Evolutionary conservation across 495 filamentous ascomycete genomes (phyloP).

Genomic region (Hyaloscypha finlandica): DNA sequence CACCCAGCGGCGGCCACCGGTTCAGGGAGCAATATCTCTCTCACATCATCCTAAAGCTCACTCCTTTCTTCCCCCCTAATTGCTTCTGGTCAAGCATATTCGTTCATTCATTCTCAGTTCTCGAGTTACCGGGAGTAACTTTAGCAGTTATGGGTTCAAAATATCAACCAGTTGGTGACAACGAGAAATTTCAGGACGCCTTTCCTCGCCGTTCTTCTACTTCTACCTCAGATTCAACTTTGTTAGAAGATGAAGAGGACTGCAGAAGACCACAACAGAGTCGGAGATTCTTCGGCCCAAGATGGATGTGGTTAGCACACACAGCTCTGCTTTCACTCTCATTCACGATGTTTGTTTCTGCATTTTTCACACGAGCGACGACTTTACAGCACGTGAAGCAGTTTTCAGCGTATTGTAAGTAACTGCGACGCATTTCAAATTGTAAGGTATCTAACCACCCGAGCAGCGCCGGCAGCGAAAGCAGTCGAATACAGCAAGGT

Average conservation of each 20-base stretch:
- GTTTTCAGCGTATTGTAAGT: slow-evolving; percentile 34
- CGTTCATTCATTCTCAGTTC: slow-evolving; percentile 34
- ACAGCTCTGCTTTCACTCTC: slow-evolving; percentile 45
- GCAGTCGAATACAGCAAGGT: slow-evolving; percentile 48
- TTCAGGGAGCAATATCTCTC: not conserved
- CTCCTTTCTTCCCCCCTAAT: slow-evolving; percentile 24
- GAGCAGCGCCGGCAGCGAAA: slow-evolving; percentile 43
- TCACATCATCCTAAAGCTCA: slow-evolving; percentile 14
- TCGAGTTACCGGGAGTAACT: slow-evolving; percentile 44
- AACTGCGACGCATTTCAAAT: not conserved
- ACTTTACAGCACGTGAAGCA: slow-evolving; percentile 32
- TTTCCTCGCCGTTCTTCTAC: slow-evolving; percentile 20
- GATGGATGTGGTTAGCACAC: slow-evolving; percentile 49
- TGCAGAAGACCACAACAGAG: slow-evolving; percentile 1
- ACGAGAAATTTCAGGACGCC: slow-evolving; percentile 28
- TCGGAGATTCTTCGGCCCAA: slow-evolving; percentile 20
- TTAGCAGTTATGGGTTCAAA: slow-evolving; percentile 31
- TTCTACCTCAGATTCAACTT: slow-evolving; percentile 20
- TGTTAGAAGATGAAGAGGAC: slow-evolving; percentile 41
- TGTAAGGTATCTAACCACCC: not conserved
- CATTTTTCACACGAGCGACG: slow-evolving; percentile 39
- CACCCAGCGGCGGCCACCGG: not conserved
- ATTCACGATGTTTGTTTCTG: slow-evolving; percentile 43
- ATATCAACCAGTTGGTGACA: slow-evolving; percentile 26
- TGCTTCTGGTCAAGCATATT: slow-evolving; percentile 33